These are phyloP conservation scores for Metschnikowia henanensis DNA, from an alignment of 805 yeast species.

Conservation along the genomic window DNA sequence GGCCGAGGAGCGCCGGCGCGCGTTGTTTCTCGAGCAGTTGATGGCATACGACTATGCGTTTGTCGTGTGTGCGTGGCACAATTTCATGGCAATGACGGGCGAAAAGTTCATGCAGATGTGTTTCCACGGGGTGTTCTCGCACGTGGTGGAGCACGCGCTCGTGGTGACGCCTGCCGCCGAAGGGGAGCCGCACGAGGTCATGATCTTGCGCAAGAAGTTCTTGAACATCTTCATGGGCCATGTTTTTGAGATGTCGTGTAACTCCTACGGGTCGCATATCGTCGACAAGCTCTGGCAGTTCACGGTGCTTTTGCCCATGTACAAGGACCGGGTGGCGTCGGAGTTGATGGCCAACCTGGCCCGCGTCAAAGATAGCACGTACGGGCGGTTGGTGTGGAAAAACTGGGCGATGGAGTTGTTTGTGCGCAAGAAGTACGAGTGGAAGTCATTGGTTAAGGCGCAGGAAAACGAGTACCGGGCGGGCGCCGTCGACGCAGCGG, in stretches of 20 bases:
- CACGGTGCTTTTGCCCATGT: constrained; percentile 73
- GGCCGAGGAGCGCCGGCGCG: constrained; percentile 80
- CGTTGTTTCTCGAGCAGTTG: constrained; percentile 71
- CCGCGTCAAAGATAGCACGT: constrained; percentile 76
- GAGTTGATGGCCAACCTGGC: constrained; percentile 59
- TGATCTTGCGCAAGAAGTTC: constrained; percentile 62
- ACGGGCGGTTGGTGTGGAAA: constrained; percentile 92
- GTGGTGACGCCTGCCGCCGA: constrained; percentile 49
- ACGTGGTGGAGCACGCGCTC: constrained; percentile 66
- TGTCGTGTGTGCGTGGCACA: constrained; percentile 56
- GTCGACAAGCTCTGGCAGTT: constrained; percentile 84
- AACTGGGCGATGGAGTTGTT: constrained; percentile 91
- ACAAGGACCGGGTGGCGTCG: constrained; percentile 82
- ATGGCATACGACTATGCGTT: constrained; percentile 67
- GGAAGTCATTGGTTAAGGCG: constrained; percentile 66
- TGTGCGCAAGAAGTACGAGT: constrained; percentile 70
- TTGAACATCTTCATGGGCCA: constrained; percentile 61
- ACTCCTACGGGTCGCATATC: constrained; percentile 89
- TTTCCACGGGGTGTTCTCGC: constrained; percentile 87
- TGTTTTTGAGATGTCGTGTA: constrained; percentile 65
- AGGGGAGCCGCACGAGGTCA: constrained; percentile 42
- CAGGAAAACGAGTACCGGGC: constrained; percentile 37
- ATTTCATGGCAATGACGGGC: constrained; percentile 57
- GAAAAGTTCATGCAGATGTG: constrained; percentile 73
- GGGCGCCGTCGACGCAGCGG: constrained; percentile 16